phyloP scores from a whole-genome alignment of 257 asterid genomes.

The Avicennia marina region DNA sequence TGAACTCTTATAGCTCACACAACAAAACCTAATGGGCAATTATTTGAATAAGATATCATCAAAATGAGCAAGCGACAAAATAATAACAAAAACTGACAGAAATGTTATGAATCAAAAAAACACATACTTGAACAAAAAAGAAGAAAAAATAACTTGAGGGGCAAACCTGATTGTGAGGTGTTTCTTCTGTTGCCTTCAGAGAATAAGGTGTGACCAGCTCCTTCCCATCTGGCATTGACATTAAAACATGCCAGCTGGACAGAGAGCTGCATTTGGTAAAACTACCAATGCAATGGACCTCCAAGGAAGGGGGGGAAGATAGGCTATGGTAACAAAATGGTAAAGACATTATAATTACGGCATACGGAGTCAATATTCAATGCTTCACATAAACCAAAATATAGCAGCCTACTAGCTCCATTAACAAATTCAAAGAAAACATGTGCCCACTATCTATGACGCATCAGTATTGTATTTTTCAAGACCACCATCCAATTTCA shows the following conservation, averaged over 20 bases:
- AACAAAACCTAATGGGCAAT: too few species aligned
- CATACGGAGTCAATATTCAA: too few species aligned
- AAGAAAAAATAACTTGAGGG: conserved; percentile 7
- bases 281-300: conserved; percentile 15
- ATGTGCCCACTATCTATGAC: neutral
- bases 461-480: too few species aligned
- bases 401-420: too few species aligned
- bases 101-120: too few species aligned
- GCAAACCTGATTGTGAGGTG: conserved; percentile 72
- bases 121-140: too few species aligned
- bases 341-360: neutral
- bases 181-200: conserved; percentile 57
- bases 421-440: neutral
- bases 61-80: too few species aligned
- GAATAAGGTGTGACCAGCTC: conserved; percentile 71
- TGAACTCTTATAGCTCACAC: too few species aligned
- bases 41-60: too few species aligned
- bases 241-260: conserved; percentile 80
- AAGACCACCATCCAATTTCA: neutral
- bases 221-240: conserved; percentile 87
- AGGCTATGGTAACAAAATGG: neutral
- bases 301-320: neutral
- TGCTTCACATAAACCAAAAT: too few species aligned
- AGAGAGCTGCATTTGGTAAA: conserved; percentile 24
- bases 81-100: neutral